Conservation (phyloP, 306 rosid species). For the Quercus mongolica region DNA sequence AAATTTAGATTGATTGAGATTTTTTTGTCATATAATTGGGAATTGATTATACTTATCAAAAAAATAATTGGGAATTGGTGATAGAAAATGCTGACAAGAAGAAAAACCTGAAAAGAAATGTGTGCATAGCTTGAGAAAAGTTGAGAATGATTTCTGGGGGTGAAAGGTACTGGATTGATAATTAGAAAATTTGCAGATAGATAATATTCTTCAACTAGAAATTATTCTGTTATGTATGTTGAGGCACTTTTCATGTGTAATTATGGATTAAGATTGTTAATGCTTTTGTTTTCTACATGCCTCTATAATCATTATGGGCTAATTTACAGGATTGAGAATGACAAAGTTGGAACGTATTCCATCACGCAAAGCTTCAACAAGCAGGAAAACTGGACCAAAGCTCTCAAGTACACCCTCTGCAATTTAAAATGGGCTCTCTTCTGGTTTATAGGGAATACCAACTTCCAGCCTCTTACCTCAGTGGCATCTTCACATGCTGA, state of each 20-base stretch:
- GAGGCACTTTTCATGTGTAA: neutral
- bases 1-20: neutral
- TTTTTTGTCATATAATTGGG: neutral
- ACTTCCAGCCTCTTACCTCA: constrained; percentile 84
- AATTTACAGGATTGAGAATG: constrained; percentile 74
- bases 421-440: constrained; percentile 96
- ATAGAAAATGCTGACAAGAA: neutral
- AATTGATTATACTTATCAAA: neutral
- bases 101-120: no score
- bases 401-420: constrained; percentile 95
- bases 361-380: constrained; percentile 96
- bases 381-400: constrained; percentile 97
- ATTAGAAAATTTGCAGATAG: no score
- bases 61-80: neutral
- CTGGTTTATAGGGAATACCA: constrained; percentile 95
- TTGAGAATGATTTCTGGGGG: neutral
- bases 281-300: neutral
- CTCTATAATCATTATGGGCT: constrained; percentile 16
- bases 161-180: neutral
- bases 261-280: neutral
- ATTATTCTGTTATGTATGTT: neutral
- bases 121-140: neutral
- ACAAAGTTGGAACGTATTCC: constrained; percentile 86
- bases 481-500: constrained; percentile 62
- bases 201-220: neutral